Conservation (phyloP, 2,329 filamentous ascomycete species). For the Trichoderma aggressivum region DNA sequence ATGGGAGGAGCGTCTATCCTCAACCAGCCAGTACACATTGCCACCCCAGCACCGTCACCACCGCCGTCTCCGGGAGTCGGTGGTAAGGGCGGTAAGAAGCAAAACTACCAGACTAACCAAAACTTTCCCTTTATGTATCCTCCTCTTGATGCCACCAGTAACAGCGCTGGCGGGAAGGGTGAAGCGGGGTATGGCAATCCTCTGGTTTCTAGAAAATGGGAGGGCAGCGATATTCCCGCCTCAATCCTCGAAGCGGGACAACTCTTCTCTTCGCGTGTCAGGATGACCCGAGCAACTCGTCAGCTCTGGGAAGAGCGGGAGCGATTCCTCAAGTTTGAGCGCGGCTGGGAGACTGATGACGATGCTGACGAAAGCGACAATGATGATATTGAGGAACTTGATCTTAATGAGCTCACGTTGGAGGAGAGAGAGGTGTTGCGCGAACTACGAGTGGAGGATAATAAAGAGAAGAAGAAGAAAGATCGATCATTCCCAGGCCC, state of each 20-base stretch:
- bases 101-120: slow-evolving; percentile 99
- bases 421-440: slow-evolving; percentile 43
- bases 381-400: slow-evolving; percentile 47
- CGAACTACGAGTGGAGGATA: slow-evolving; percentile 39
- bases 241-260: slow-evolving; percentile 95
- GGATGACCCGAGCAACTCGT: slow-evolving; percentile 85
- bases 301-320: slow-evolving; percentile 96
- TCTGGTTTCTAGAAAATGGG: slow-evolving; percentile 81
- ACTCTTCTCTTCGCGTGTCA: slow-evolving; percentile 82
- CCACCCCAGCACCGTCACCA: slow-evolving; percentile 94
- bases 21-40: slow-evolving; percentile 94
- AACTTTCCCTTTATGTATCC: slow-evolving; percentile 98
- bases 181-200: slow-evolving; percentile 74
- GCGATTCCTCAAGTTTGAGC: slow-evolving; percentile 84
- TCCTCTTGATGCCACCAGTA: slow-evolving; percentile 82
- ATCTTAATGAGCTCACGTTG: slow-evolving; percentile 42
- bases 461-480: slow-evolving; percentile 30
- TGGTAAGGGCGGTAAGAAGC: slow-evolving; percentile 94
- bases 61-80: slow-evolving; percentile 84
- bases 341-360: slow-evolving; percentile 70
- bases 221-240: slow-evolving; percentile 88
- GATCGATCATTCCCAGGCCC: slow-evolving; percentile 24
- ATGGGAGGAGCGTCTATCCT: slow-evolving; percentile 73
- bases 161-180: slow-evolving; percentile 86
- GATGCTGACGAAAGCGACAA: slow-evolving; percentile 33